These are phyloP conservation scores for Metarhizium sp. DNA, from an alignment of 2,329 filamentous ascomycete genomes.

Conservation along the genomic window DNA sequence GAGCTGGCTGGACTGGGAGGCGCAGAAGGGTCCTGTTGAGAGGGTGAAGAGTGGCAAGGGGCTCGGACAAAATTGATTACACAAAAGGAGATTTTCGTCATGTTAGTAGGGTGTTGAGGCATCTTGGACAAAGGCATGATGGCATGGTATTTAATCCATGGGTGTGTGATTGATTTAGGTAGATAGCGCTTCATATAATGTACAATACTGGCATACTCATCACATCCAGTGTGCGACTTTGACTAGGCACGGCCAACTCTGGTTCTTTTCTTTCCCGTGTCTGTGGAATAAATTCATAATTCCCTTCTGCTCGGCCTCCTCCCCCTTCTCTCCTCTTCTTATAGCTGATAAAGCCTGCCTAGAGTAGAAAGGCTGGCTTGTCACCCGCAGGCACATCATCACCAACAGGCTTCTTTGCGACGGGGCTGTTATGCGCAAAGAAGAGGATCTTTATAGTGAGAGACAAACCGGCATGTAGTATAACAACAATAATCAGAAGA, in stretches of 20 bases:
- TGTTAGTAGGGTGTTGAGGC: background rate
- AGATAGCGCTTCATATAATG: background rate
- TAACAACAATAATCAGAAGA: slow-evolving; percentile 73
- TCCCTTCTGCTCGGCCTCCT: background rate
- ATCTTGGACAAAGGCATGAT: background rate
- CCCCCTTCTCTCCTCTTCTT: background rate
- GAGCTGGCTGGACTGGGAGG: slow-evolving; percentile 76
- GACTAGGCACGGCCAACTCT: background rate
- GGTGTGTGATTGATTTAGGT: background rate
- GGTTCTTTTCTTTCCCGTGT: background rate
- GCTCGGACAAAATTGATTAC: slow-evolving; percentile 17
- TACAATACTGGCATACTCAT: background rate
- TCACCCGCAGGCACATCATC: slow-evolving; percentile 14
- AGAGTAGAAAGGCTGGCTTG: slow-evolving; percentile 13
- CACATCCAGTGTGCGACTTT: background rate
- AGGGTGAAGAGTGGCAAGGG: slow-evolving; percentile 11
- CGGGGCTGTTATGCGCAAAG: slow-evolving; percentile 68
- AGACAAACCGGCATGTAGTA: slow-evolving; percentile 79
- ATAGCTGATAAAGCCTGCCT: background rate
- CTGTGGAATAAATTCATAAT: background rate
- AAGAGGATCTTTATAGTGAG: slow-evolving; percentile 95
- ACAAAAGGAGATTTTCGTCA: too few species aligned
- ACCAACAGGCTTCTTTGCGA: slow-evolving; percentile 28
- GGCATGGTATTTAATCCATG: background rate
- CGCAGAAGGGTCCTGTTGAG: slow-evolving; percentile 52